Base-by-base conservation (phyloP, 2,329 filamentous ascomycete genomes). In the Exophiala spinifera region DNA sequence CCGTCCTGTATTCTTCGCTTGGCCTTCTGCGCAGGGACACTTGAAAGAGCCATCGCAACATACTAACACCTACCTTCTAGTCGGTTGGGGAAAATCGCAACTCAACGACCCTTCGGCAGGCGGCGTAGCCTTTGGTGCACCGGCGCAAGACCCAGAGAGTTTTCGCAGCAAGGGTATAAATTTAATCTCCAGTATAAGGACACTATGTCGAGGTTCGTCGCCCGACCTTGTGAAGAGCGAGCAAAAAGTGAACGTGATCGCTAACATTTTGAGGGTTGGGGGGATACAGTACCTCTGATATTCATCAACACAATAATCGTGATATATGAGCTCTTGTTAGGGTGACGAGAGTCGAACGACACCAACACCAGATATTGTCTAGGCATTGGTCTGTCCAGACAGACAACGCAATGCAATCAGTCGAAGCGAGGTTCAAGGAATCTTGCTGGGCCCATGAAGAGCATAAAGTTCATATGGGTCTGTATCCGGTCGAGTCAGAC, bases 141-240 rank as follows among this genome's bases (percentile, higher is more conserved):
- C 79, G 66, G 46, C 37, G 66, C 77, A 79, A 62, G 82, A 88
- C 64, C 88, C 89, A 63, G 81, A 85, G 61, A 91, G 89, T 72
- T 80, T 95, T 65, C 92, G 94, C 73, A 86, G 86, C 48, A 94
- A 94, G 72, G 79, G 91, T 39, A 86, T 96, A 65, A 91, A 95
- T 70, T 74, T 97, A 66, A 94, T 97, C 63, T 88, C 89, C 33
- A 94, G 89, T 66, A 54, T 46, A 14, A 43, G 46, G 19, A 53
- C 50, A 48, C 39, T 54, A 47, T 45, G 53, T 56, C 57, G 44
- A 31, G 45, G 57, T 60, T 31, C 34, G 57, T 50, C 37, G 21
- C n/a, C 36, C 28, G 28, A 11, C 3, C 28, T 11, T 10, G 8
- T 11, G 28, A 10, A 31, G 8, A 31, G 28, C 4, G 10, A 4